phyloP scores from a whole-genome alignment of 805 yeast genomes.

The Suhomyces tanzawaensis region DNA sequence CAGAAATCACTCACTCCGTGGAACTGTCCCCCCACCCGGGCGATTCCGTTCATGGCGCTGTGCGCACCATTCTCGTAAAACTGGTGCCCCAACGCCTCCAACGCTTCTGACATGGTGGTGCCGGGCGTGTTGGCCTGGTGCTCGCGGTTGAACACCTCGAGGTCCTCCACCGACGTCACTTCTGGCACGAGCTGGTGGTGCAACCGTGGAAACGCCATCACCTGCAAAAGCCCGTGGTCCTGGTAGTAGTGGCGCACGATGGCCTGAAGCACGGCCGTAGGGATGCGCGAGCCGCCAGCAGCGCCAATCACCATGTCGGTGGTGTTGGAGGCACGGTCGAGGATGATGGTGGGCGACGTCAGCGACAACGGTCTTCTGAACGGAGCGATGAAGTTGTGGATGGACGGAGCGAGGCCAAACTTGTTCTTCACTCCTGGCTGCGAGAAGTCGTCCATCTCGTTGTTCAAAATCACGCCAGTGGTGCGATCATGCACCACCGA shows the following conservation, averaged over 20 bases:
- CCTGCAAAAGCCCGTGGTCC: constrained; percentile 56
- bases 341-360: constrained; percentile 67
- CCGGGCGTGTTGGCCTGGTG: constrained; percentile 21
- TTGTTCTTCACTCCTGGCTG: constrained; percentile 67
- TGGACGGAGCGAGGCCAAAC: constrained; percentile 78
- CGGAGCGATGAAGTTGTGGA: constrained; percentile 74
- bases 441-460: constrained; percentile 95
- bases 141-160: constrained; percentile 37
- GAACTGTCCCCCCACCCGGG: constrained; percentile 46
- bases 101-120: constrained; percentile 41
- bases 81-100: constrained; percentile 44
- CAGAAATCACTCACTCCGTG: constrained; percentile 87
- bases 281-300: constrained; percentile 89
- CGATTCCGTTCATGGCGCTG: constrained; percentile 43
- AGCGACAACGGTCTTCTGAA: constrained; percentile 82
- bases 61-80: constrained; percentile 34
- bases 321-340: constrained; percentile 29
- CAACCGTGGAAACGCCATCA: constrained; percentile 75
- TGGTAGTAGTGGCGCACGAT: constrained; percentile 64
- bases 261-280: constrained; percentile 81
- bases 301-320: constrained; percentile 81
- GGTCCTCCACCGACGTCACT: constrained; percentile 56
- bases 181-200: constrained; percentile 92
- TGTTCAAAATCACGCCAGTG: constrained; percentile 82
- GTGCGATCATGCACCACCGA: constrained; percentile 72